A percentile compares a stretch with the other conserved stretches of the same genome.
Conservation (phyloP, 805 yeast genomes). For the Lachancea kluyveri region DNA sequence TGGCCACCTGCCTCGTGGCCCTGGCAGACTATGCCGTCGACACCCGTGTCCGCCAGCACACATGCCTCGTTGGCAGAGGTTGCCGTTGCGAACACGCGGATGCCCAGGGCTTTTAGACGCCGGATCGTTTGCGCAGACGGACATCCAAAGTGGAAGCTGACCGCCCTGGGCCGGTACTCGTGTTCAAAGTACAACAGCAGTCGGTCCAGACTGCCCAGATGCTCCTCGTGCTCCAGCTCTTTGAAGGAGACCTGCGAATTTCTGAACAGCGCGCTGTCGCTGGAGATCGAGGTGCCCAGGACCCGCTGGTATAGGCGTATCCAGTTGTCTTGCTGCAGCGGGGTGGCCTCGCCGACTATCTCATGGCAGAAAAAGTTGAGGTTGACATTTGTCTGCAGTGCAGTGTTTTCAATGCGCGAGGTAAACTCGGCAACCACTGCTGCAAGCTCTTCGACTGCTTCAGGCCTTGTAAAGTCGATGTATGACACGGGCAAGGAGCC, state of each 20-base stretch:
- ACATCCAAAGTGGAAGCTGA: slow-evolving; percentile 50
- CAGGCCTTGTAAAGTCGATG: slow-evolving; percentile 19
- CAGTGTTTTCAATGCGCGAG: slow-evolving; percentile 6
- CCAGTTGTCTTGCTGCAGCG: slow-evolving; percentile 20
- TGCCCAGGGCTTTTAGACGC: slow-evolving; percentile 32
- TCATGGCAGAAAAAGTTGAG: slow-evolving; percentile 45
- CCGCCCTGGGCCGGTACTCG: slow-evolving; percentile 35
- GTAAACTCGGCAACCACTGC: slow-evolving; percentile 2
- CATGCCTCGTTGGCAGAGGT: slow-evolving; percentile 41
- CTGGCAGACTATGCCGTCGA: slow-evolving; percentile 48
- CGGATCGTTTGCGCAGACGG: slow-evolving; percentile 32
- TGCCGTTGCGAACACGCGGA: slow-evolving; percentile 40
- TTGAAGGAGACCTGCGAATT: slow-evolving; percentile 12
- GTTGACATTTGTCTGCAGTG: slow-evolving; percentile 28
- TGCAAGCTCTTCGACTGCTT: slow-evolving; percentile 15
- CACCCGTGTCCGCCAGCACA: slow-evolving; percentile 26
- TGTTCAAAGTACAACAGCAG: slow-evolving; percentile 8
- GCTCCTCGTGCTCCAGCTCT: slow-evolving; percentile 16
- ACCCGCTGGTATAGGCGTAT: slow-evolving; percentile 11
- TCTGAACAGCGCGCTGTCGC: slow-evolving; percentile 2
- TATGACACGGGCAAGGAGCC: slow-evolving; percentile 38
- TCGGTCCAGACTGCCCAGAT: slow-evolving; percentile 8
- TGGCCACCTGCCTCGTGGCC: slow-evolving; percentile 67
- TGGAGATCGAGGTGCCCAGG: slow-evolving; percentile 3
- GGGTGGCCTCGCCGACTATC: slow-evolving; percentile 11